Conservation (phyloP, 2,329 filamentous ascomycete species). For the Alternaria ethzedia region DNA sequence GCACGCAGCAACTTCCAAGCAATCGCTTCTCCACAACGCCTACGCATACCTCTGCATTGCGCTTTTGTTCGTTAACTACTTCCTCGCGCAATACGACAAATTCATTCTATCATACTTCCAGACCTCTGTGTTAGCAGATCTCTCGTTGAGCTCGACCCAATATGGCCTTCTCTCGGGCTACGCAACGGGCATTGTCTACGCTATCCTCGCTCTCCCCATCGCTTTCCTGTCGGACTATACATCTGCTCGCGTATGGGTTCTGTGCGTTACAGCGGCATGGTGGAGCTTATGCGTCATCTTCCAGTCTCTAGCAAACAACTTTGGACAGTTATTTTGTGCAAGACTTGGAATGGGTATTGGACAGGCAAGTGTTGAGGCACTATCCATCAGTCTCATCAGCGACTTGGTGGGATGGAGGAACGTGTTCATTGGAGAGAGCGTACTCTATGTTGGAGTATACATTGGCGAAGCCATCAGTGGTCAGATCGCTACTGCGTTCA, state of each 20-base stretch:
- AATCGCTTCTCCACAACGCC: neutral
- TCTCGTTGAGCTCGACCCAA: neutral
- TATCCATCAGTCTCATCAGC: neutral
- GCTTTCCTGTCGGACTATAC: neutral
- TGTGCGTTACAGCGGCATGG: neutral
- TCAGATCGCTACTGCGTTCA: neutral
- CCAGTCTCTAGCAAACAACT: neutral
- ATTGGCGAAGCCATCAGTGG: slow-evolving; percentile 1
- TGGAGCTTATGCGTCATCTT: neutral
- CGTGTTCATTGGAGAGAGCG: neutral
- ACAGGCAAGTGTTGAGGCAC: neutral
- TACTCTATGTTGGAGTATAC: neutral
- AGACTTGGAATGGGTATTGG: neutral
- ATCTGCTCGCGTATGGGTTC: neutral
- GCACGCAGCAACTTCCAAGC: neutral
- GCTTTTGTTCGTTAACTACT: neutral
- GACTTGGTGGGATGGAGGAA: neutral
- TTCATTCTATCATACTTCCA: neutral
- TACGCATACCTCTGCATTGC: neutral
- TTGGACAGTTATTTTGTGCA: neutral
- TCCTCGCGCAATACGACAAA: neutral
- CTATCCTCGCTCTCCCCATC: neutral
- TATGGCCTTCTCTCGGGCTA: neutral
- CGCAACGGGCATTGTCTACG: neutral
- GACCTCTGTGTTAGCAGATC: neutral